Evolutionary conservation across 2,329 filamentous ascomycete species (phyloP).

Genomic region (Capronia americana): DNA sequence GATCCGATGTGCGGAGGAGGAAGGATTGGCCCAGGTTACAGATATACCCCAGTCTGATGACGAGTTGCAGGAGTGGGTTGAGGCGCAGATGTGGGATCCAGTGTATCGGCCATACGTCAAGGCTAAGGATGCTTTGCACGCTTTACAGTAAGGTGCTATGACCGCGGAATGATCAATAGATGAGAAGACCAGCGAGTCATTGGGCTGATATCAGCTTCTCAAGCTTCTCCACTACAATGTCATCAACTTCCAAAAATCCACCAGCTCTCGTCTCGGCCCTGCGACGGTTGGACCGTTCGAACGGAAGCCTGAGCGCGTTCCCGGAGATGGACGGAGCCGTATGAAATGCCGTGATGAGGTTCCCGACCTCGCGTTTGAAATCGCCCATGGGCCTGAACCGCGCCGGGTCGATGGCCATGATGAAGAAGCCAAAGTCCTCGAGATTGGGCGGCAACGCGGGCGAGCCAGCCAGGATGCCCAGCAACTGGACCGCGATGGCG

Average conservation of each 20-base stretch:
- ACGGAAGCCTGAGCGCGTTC: conserved; percentile 23
- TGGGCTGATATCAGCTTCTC: conserved; percentile 21
- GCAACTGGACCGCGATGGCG: conserved; percentile 29
- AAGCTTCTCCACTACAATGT: conserved; percentile 25
- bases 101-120: conserved; percentile 40
- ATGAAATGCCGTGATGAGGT: conserved; percentile 26
- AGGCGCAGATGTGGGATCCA: conserved; percentile 52
- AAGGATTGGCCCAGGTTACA: conserved; percentile 69
- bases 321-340: conserved; percentile 19
- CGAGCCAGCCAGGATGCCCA: conserved; percentile 29
- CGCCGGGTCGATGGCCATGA: conserved; percentile 27
- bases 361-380: conserved; percentile 29
- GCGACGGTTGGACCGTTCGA: conserved; percentile 24
- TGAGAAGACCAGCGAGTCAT: conserved; percentile 2
- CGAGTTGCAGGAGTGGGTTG: conserved; percentile 50
- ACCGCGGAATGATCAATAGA: background rate
- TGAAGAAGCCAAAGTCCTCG: conserved; percentile 28
- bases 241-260: conserved; percentile 27
- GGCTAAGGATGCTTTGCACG: conserved; percentile 2
- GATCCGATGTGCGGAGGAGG: conserved; percentile 72
- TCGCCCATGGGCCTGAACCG: conserved; percentile 30
- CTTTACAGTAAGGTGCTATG: background rate
- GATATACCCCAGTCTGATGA: conserved; percentile 63
- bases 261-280: conserved; percentile 15
- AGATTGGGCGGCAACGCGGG: conserved; percentile 26